Percentiles rank a stretch among this genome's conserved stretches.
These are phyloP conservation scores for Pythium monospermum DNA, from an alignment of 352 stramenopile genomes.

Conservation along the genomic window DNA sequence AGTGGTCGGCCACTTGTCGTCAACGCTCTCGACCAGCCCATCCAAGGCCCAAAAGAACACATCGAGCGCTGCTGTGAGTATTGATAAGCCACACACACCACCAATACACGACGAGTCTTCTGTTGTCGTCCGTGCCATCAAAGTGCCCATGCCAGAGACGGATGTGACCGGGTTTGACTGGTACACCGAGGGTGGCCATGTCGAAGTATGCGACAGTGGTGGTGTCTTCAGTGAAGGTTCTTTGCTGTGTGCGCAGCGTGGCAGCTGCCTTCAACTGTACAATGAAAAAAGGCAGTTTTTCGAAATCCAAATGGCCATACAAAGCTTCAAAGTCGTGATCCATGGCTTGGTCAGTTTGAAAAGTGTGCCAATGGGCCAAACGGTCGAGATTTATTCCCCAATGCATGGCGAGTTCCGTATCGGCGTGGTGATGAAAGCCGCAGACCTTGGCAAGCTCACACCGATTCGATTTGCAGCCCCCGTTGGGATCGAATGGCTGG, in stretches of 20 bases:
- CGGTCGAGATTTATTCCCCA: constrained; percentile 48
- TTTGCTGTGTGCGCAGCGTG: constrained; percentile 36
- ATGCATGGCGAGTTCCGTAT: constrained; percentile 35
- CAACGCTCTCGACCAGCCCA: background rate
- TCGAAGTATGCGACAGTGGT: constrained; percentile 35
- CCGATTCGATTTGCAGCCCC: constrained; percentile 27
- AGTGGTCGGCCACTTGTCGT: constrained; percentile 13
- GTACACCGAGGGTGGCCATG: constrained; percentile 44
- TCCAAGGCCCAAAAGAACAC: background rate
- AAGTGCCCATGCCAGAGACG: constrained; percentile 2
- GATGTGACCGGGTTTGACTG: constrained; percentile 36
- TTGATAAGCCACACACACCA: constrained; percentile 1
- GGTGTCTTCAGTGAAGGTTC: constrained; percentile 44
- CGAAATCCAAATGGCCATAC: constrained; percentile 24
- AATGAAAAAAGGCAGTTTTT: constrained; percentile 51
- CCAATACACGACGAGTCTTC: background rate
- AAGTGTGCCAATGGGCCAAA: constrained; percentile 37
- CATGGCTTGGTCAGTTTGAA: constrained; percentile 43
- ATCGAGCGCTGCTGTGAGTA: background rate
- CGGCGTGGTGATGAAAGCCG: constrained; percentile 36
- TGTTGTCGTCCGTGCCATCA: background rate
- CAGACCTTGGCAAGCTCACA: constrained; percentile 34
- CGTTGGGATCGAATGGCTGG: constrained; percentile 41
- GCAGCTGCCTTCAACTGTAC: constrained; percentile 41
- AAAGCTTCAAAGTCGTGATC: constrained; percentile 56